These are phyloP conservation scores for Pseudopyricularia javanii DNA, from an alignment of 2,329 filamentous ascomycete species.

Conservation along the genomic window DNA sequence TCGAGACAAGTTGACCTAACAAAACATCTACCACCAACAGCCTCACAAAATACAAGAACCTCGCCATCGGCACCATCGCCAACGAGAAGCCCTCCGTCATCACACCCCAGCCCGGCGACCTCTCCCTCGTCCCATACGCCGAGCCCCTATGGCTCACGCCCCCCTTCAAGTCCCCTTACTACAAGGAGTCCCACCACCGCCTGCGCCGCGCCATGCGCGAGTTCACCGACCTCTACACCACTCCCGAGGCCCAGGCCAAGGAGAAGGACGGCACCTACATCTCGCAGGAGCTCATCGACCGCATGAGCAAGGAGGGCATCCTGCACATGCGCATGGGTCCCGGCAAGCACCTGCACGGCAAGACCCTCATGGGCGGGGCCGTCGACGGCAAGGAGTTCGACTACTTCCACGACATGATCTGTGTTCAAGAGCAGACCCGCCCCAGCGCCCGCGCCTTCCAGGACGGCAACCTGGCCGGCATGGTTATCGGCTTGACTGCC, in stretches of 20 bases:
- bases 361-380: slow-evolving; percentile 53
- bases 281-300: slow-evolving; percentile 59
- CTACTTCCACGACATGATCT: slow-evolving; percentile 74
- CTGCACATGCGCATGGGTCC: slow-evolving; percentile 76
- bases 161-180: slow-evolving; percentile 69
- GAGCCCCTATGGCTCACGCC: slow-evolving; percentile 75
- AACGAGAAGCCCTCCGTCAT: slow-evolving; percentile 67
- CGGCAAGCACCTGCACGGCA: slow-evolving; percentile 67
- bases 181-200: slow-evolving; percentile 58
- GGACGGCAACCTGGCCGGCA: slow-evolving; percentile 78
- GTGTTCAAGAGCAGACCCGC: slow-evolving; percentile 60
- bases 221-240: slow-evolving; percentile 61
- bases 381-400: slow-evolving; percentile 73
- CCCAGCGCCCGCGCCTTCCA: slow-evolving; percentile 68
- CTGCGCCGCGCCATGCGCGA: slow-evolving; percentile 58
- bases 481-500: slow-evolving; percentile 72
- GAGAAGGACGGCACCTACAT: slow-evolving; percentile 65
- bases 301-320: slow-evolving; percentile 62
- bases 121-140: slow-evolving; percentile 69
- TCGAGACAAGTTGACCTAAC: neutral
- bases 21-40: neutral
- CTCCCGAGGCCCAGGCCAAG: slow-evolving; percentile 63
- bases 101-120: slow-evolving; percentile 54
- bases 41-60: slow-evolving; percentile 63
- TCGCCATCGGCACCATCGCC: slow-evolving; percentile 64